These are phyloP conservation scores for Ciborinia camelliae DNA, from an alignment of 2,329 filamentous ascomycete genomes.

Conservation along the genomic window DNA sequence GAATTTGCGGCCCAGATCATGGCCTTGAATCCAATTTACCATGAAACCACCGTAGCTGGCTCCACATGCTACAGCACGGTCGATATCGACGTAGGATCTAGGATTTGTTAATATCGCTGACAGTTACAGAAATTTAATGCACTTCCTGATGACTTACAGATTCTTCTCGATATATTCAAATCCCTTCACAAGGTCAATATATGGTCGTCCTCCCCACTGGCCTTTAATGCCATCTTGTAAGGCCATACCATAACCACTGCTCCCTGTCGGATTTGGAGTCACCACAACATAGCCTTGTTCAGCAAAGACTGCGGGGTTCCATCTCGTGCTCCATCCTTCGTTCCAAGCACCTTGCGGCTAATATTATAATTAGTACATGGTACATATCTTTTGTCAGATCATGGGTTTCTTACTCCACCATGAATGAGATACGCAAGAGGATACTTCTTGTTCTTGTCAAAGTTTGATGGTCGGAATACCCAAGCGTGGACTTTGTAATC, in stretches of 20 bases:
- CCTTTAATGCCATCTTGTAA: conserved; percentile 72
- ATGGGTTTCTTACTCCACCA: conserved; percentile 51
- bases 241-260: conserved; percentile 76
- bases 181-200: conserved; percentile 74
- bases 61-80: conserved; percentile 67
- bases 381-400: background rate
- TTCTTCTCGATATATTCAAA: conserved; percentile 70
- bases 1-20: conserved; percentile 77
- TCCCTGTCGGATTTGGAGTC: conserved; percentile 78
- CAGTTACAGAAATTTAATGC: too few relatives aligned
- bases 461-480: conserved; percentile 63
- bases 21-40: conserved; percentile 91
- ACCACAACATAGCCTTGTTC: conserved; percentile 85
- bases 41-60: conserved; percentile 75
- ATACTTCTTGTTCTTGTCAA: conserved; percentile 67
- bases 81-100: conserved; percentile 60
- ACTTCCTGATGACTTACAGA: conserved; percentile 40
- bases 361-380: background rate
- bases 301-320: conserved; percentile 83
- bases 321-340: conserved; percentile 58
- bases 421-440: conserved; percentile 78
- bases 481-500: conserved; percentile 60
- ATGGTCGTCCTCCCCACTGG: conserved; percentile 83
- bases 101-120: background rate
- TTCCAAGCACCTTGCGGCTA: conserved; percentile 38